A percentile compares a stretch with the other conserved stretches of the same genome.
These are phyloP conservation scores for Aspergillus cavernicola DNA, from an alignment of 495 filamentous ascomycete species.

Conservation along the genomic window DNA sequence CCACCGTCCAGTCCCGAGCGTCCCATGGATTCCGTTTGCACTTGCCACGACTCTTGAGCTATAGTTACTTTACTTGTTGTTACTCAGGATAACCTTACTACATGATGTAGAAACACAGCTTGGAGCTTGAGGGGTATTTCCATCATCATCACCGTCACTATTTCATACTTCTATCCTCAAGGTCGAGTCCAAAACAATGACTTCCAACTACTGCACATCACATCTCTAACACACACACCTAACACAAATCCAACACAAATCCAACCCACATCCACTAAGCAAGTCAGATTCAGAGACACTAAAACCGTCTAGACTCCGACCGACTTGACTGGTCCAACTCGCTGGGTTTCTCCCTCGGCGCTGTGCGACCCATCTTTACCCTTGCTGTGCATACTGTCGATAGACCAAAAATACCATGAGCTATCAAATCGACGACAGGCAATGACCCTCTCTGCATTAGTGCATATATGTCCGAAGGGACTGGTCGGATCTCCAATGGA, in stretches of 20 bases:
- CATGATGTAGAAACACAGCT: too few relatives aligned
- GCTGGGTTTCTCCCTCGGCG: neutral
- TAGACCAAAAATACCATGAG: conserved; percentile 1
- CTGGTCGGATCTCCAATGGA: conserved; percentile 4
- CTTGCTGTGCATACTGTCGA: neutral
- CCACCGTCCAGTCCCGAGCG: conserved; percentile 9
- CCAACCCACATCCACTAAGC: neutral
- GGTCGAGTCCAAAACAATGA: too few relatives aligned
- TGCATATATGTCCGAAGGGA: conserved; percentile 12
- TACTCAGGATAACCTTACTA: conserved; percentile 2
- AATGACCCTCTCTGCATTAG: neutral
- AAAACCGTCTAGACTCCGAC: conserved; percentile 25
- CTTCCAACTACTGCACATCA: conserved; percentile 8
- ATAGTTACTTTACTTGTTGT: neutral
- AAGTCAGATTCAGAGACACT: conserved; percentile 6
- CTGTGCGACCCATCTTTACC: conserved; percentile 11
- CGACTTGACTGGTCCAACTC: conserved; percentile 25
- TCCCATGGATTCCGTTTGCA: conserved; percentile 15
- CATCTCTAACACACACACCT: neutral
- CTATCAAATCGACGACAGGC: conserved; percentile 7
- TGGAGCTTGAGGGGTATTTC: too few relatives aligned
- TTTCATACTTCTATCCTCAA: too few relatives aligned
- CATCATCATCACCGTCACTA: too few relatives aligned
- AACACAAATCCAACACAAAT: neutral
- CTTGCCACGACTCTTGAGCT: conserved; percentile 12